These are phyloP conservation scores for Stentor roeselii DNA, from an alignment of 73 alveolate species.

Conservation along the genomic window DNA sequence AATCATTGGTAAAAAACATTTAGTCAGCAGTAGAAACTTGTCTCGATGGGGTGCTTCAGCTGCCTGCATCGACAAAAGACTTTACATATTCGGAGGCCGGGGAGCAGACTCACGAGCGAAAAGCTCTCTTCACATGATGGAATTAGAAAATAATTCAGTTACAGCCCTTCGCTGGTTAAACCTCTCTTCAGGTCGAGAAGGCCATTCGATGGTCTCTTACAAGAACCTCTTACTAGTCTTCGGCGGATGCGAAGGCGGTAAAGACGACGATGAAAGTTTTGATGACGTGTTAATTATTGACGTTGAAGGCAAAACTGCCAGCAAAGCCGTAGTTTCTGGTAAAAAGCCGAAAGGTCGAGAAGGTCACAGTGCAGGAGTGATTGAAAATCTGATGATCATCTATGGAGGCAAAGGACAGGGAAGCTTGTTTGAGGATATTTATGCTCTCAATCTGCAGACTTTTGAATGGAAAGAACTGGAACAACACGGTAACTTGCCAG, in stretches of 20 bases:
- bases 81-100: constrained; percentile 25
- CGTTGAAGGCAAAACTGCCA: neutral
- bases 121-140: neutral
- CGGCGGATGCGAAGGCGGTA: constrained; percentile 28
- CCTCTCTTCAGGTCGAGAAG: constrained; percentile 14
- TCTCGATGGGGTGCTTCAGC: constrained; percentile 26
- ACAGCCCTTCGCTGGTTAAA: neutral
- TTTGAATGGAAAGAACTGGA: constrained; percentile 18
- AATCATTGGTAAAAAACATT: neutral
- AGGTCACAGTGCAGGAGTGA: neutral
- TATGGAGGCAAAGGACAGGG: constrained; percentile 22
- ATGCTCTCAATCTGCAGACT: neutral
- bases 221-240: neutral
- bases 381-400: neutral
- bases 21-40: constrained; percentile 10
- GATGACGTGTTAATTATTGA: neutral
- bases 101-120: constrained; percentile 19
- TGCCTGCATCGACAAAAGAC: neutral
- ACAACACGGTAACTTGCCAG: neutral
- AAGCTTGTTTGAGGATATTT: neutral
- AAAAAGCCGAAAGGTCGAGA: constrained; percentile 16
- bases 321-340: neutral
- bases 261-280: neutral
- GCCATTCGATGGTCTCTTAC: constrained; percentile 23
- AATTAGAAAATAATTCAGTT: neutral